Conservation (phyloP, 1,139 yeast genomes). For the Suhomyces wounanorum region DNA sequence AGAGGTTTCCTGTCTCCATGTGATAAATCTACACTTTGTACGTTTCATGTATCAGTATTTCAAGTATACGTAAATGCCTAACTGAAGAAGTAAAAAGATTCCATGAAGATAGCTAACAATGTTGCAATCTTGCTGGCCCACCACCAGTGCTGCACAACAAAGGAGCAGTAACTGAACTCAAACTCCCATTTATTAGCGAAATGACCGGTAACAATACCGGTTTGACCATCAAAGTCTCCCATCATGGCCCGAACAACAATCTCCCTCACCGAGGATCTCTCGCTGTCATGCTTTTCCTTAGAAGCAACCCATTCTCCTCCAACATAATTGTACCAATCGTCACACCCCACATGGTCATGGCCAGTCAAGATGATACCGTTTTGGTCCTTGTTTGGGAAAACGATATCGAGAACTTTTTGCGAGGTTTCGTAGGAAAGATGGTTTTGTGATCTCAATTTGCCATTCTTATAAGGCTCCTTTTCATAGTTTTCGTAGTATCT, state of each 20-base stretch:
- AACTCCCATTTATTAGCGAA: slow-evolving; percentile 63
- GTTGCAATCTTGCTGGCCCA: slow-evolving; percentile 76
- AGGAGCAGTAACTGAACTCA: slow-evolving; percentile 71
- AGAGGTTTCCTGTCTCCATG: neutral
- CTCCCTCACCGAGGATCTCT: slow-evolving; percentile 58
- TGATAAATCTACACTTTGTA: neutral
- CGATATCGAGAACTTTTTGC: slow-evolving; percentile 63
- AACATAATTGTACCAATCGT: slow-evolving; percentile 57
- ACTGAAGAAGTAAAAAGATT: slow-evolving; percentile 27
- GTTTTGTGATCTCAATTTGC: slow-evolving; percentile 81
- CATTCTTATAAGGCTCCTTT: slow-evolving; percentile 66
- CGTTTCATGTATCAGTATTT: neutral
- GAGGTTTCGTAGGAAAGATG: slow-evolving; percentile 70
- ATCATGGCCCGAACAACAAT: slow-evolving; percentile 88
- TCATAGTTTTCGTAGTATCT: slow-evolving; percentile 59
- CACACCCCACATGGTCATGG: slow-evolving; percentile 96
- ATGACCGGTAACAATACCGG: slow-evolving; percentile 79
- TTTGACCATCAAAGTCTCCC: slow-evolving; percentile 93
- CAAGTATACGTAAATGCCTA: slow-evolving; percentile 1
- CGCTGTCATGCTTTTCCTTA: slow-evolving; percentile 28
- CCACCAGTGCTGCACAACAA: slow-evolving; percentile 91
- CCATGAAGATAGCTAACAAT: slow-evolving; percentile 45
- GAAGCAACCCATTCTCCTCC: slow-evolving; percentile 60
- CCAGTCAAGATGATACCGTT: slow-evolving; percentile 87
- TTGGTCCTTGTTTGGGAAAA: slow-evolving; percentile 62